These are phyloP conservation scores for Scleroderma bovista DNA, from an alignment of 768 basidiomycete species.

Conservation along the genomic window DNA sequence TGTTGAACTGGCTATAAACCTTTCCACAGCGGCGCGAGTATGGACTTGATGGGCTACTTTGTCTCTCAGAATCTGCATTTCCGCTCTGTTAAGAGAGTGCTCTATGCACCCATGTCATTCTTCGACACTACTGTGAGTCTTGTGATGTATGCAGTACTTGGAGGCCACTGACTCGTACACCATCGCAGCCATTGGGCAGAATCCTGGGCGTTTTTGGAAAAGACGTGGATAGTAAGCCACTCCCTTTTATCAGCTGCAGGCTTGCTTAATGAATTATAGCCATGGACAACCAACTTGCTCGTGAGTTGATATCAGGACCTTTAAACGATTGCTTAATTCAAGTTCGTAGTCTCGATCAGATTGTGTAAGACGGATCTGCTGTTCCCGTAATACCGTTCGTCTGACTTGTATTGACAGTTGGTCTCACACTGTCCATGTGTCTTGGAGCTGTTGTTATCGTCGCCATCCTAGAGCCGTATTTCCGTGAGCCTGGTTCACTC, in stretches of 20 bases:
- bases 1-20: background rate
- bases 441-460: constrained; percentile 51
- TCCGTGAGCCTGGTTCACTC: constrained; percentile 38
- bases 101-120: constrained; percentile 71
- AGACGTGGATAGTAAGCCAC: constrained; percentile 51
- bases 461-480: constrained; percentile 54
- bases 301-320: constrained; percentile 25
- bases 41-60: constrained; percentile 52
- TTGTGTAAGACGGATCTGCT: constrained; percentile 32
- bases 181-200: constrained; percentile 48
- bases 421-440: constrained; percentile 45
- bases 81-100: constrained; percentile 48
- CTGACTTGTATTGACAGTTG: constrained; percentile 30
- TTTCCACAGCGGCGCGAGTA: constrained; percentile 39
- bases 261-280: constrained; percentile 6
- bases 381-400: background rate
- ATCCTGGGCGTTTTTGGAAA: constrained; percentile 61
- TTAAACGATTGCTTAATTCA: background rate
- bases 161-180: background rate
- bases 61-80: constrained; percentile 62
- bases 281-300: constrained; percentile 56
- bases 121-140: constrained; percentile 61
- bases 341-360: constrained; percentile 45
- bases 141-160: background rate
- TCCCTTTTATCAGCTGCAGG: background rate